Base-by-base conservation (phyloP, 257 asterid genomes). In the Buddleja alternifolia region DNA sequence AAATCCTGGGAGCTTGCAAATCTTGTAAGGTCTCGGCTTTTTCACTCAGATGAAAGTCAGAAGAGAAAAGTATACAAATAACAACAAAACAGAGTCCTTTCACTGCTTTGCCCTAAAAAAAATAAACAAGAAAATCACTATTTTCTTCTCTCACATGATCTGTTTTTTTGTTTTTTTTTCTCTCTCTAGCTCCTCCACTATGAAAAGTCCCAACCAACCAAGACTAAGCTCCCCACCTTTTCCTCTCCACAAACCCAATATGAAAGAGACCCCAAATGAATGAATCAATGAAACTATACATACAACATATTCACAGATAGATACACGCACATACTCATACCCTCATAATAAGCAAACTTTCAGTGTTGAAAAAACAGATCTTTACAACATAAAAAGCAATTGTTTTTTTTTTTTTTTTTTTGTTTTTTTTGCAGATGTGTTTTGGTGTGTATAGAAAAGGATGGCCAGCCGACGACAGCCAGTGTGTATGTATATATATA, bases 241-340 rank as follows among this genome's bases (percentile, higher is more conserved):
- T 36, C 29, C 61, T 63, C 73, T 34, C 69, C 66, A 25, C 4
- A 14, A 67, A 48, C 60, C 73, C 70, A 39, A 77, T 39, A 3
- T 60, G 84, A 73, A 73, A 75, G 72, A n/a, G 86, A 78, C 86
- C n/a, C n/a, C n/a, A n/a, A 4, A 45, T 47, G 72, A 67, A 19
- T 37, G 73, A 72, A 68, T 29, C 52, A 53, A 69, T 74, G 46
- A 51, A 76, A 44, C 51, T 60, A 21, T 11, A 23, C 24, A 8
- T 20, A 72, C 21, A 40, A 44, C 54, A 16, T 16, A 73, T 67
- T 64, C 59, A 66, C 34, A 29, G 34, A 46, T 51, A 45, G 65
- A 63, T 32, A 60, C 71, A 56, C 70, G 77, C 71, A 62, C 25
- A 67, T 8, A 63, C 39, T 42, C 58, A 17, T 37, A 63, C 34